Percentiles rank a stretch among this genome's conserved stretches.
Evolutionary conservation across 2,329 filamentous ascomycete species (phyloP).

Genomic region (Diaporthe citriasiana): DNA sequence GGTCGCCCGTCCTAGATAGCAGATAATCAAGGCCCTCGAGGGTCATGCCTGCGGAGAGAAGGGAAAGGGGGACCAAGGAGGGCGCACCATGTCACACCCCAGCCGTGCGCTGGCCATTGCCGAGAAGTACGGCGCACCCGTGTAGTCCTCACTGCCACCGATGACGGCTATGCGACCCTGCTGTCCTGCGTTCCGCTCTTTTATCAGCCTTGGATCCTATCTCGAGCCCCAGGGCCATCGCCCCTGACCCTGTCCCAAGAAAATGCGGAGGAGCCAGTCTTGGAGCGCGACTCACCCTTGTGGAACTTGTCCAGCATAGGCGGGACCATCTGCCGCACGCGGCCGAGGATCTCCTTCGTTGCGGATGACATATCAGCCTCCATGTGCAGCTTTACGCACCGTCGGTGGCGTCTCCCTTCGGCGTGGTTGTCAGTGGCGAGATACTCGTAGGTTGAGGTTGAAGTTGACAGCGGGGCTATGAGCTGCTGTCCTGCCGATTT

Average conservation of each 20-base stretch:
- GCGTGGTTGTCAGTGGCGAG: background rate
- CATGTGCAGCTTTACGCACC: conserved; percentile 11
- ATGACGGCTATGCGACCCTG: conserved; percentile 93
- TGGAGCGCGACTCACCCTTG: conserved; percentile 75
- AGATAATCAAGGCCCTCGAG: too few species aligned
- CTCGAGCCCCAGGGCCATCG: too few species aligned
- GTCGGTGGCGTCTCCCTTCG: too few species aligned
- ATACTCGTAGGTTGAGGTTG: background rate
- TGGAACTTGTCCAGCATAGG: conserved; percentile 97
- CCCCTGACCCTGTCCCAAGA: background rate
- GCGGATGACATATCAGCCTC: conserved; percentile 72
- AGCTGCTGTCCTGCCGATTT: background rate
- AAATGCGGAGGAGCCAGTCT: background rate
- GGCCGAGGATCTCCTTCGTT: conserved; percentile 81
- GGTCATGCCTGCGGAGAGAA: background rate
- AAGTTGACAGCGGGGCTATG: conserved; percentile 5
- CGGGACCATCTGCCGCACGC: conserved; percentile 90
- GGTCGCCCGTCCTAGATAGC: too few species aligned
- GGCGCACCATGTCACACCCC: conserved; percentile 86
- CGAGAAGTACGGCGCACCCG: conserved; percentile 97
- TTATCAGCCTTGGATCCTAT: conserved; percentile 31
- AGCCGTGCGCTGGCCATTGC: conserved; percentile 95
- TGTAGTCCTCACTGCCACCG: conserved; percentile 95
- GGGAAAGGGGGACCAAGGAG: background rate
- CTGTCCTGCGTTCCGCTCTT: conserved; percentile 74